Evolutionary conservation across 805 yeast species (phyloP).

Genomic region (Saturnispora sekii): DNA sequence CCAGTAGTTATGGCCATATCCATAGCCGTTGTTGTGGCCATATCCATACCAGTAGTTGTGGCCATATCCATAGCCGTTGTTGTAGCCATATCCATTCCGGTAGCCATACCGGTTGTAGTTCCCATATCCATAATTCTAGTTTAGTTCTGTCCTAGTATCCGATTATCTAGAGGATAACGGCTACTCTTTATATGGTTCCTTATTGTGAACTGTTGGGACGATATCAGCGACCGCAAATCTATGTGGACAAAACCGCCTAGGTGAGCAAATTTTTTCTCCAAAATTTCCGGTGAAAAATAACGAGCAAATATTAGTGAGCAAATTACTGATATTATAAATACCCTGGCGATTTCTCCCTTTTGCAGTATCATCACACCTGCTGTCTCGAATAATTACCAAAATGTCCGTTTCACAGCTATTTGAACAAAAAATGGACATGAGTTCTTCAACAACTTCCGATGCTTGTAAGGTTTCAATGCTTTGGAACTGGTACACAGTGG

Average conservation of each 20-base stretch:
- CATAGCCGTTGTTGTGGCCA: not conserved
- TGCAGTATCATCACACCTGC: not conserved
- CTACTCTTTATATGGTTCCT: not conserved
- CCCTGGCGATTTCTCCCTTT: not conserved
- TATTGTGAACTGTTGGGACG: not conserved
- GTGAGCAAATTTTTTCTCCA: not conserved
- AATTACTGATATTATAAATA: constrained; percentile 1
- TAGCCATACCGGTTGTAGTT: constrained; percentile 5
- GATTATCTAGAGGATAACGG: too few species aligned
- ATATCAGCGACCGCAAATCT: not conserved
- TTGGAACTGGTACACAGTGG: constrained; percentile 68
- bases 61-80: constrained; percentile 1
- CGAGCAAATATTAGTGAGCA: constrained; percentile 8
- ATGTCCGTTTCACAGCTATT: constrained; percentile 8
- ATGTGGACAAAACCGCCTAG: not conserved
- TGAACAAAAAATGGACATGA: constrained; percentile 15
- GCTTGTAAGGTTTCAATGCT: constrained; percentile 35
- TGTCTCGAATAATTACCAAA: not conserved
- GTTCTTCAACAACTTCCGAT: constrained; percentile 4
- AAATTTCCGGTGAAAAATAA: not conserved
- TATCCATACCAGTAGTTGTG: constrained; percentile 8
- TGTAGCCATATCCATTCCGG: constrained; percentile 6
- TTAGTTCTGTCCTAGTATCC: too few species aligned
- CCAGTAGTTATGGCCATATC: constrained; percentile 5
- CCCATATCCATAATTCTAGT: constrained; percentile 4